phyloP scores from a whole-genome alignment of 106 monocot genomes.

The Acorus calamus region DNA sequence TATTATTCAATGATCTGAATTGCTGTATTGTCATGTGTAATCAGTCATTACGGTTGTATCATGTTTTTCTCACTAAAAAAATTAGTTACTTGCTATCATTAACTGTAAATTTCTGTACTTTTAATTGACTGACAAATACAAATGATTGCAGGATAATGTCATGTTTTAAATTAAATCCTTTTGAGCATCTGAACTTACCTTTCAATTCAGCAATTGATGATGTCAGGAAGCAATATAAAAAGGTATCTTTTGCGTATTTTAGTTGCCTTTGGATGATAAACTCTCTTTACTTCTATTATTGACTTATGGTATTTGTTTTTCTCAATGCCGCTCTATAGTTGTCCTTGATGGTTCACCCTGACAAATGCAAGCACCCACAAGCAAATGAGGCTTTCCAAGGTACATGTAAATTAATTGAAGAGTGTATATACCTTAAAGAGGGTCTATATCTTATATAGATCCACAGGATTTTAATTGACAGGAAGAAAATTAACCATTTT shows the following conservation, averaged over 20 bases:
- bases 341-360: slow-evolving; percentile 95
- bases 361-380: slow-evolving; percentile 97
- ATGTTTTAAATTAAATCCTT: slow-evolving; percentile 96
- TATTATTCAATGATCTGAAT: too few species aligned
- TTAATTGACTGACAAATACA: slow-evolving; percentile 4
- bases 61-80: too few species aligned
- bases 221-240: slow-evolving; percentile 84
- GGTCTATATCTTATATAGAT: too few species aligned
- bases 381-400: slow-evolving; percentile 96
- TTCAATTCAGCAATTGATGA: slow-evolving; percentile 79
- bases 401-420: slow-evolving; percentile 18
- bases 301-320: not conserved
- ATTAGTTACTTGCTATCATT: not conserved
- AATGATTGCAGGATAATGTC: slow-evolving; percentile 66
- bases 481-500: too few species aligned
- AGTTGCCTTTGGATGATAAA: not conserved
- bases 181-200: slow-evolving; percentile 84
- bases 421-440: too few species aligned
- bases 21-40: too few species aligned
- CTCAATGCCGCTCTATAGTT: slow-evolving; percentile 30
- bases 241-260: slow-evolving; percentile 28
- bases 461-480: too few species aligned
- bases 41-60: too few species aligned
- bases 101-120: not conserved
- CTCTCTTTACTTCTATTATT: not conserved